Conservation (phyloP, 2,329 filamentous ascomycete genomes). For the Fusarium metavorans region DNA sequence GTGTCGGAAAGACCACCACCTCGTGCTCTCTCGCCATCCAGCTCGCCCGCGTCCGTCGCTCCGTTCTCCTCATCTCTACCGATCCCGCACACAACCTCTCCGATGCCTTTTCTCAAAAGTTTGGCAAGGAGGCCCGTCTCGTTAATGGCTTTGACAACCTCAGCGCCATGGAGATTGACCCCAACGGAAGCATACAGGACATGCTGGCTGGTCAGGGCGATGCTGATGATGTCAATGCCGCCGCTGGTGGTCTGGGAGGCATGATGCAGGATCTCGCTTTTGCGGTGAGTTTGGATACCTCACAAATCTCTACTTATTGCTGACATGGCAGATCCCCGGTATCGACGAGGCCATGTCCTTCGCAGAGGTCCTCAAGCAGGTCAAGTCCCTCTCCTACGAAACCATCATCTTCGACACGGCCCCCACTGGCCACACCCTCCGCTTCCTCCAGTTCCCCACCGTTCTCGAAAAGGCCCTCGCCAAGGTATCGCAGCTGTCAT, state of each 20-base stretch:
- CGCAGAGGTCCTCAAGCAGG: constrained; percentile 98
- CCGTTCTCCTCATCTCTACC: constrained; percentile 96
- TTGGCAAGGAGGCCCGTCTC: constrained; percentile 96
- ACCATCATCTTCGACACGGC: constrained; percentile 99
- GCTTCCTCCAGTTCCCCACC: constrained; percentile 97
- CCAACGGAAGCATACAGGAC: constrained; percentile 97
- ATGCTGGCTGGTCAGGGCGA: constrained; percentile 82
- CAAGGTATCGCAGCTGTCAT: constrained; percentile 93
- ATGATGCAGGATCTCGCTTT: constrained; percentile 99
- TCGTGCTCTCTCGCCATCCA: constrained; percentile 98
- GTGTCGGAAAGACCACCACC: constrained; percentile 99
- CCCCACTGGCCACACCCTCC: constrained; percentile 96
- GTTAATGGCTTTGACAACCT: constrained; percentile 93
- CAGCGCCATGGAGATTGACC: constrained; percentile 99
- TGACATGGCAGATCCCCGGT: constrained; percentile 81
- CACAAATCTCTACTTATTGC: not conserved
- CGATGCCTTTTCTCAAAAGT: constrained; percentile 98
- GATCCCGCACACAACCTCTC: constrained; percentile 98
- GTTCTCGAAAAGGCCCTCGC: constrained; percentile 98
- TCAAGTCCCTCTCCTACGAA: constrained; percentile 98
- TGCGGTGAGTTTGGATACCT: constrained; percentile 70
- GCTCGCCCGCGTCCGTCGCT: constrained; percentile 93
- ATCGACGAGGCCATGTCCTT: constrained; percentile 99
- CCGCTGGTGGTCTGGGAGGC: constrained; percentile 81
- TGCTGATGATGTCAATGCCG: constrained; percentile 73